Evolutionary conservation across 768 basidiomycete species (phyloP), one percentile per base, ranked within the genome.

Genomic region (Mycena haematopus): DNA sequence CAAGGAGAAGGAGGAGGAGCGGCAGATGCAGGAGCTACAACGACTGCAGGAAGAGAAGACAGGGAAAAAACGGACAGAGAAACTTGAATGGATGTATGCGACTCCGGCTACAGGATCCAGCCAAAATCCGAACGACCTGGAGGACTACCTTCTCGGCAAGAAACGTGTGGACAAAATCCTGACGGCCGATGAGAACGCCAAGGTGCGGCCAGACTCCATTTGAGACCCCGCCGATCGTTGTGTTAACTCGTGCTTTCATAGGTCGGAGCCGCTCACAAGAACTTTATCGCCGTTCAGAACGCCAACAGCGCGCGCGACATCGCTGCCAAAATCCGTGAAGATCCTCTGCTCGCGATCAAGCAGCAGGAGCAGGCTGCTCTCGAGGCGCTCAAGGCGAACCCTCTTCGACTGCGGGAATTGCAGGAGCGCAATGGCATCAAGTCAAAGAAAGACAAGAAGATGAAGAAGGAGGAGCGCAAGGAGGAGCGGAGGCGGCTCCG

Each of bases 1-100:
- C 63, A 99, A 99, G 75, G 97, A 99, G 77, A 92, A 93, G 70
- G 96, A 97, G 71, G 97, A 99, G 72, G 97, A 99, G 73, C 85
- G 97, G 7, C 96, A 98, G 73, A 77, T 99, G 1, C 95, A 96
- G 68, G 97, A 99, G 69, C 86, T 99, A 9, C 97, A 99, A 73
- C 86, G 96, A 54, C 77, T 99, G 59, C 96, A 99, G 75, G 95
- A 96, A 74, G 92, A 93, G 68, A 88, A 96, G 67, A 98, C 96
- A 11, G 96, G 96, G 35, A 95, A 91, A 81, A 97, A 96, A 77
- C 81, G 93, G 66, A 87, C 90, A 54, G 96, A 98, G 77, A 95
- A 95, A 73, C 75, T 99, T 52, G 97, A 99, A 74, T 99, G 97
- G 97, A 96, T 99, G 94, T 99, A 99, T 78, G 82, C 96, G n/a